phyloP scores from a whole-genome alignment of 805 yeast species.

The Candida ficus region DNA sequence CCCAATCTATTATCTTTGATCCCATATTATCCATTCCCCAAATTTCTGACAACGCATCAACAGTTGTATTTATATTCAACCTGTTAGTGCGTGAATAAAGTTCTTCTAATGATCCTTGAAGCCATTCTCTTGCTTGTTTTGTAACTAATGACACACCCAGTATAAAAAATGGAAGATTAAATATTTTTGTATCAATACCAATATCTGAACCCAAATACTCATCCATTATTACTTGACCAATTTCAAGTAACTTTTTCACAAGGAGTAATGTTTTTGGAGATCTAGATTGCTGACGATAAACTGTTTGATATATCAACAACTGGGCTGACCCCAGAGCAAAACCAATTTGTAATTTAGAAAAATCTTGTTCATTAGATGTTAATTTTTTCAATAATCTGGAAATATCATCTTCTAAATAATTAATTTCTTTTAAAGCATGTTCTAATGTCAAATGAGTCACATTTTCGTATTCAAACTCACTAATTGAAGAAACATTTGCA shows the following conservation, averaged over 20 bases:
- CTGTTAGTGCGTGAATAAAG: neutral
- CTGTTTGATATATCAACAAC: conserved; percentile 1
- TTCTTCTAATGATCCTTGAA: neutral
- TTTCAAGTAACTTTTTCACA: neutral
- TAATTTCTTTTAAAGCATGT: neutral
- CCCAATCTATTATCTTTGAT: neutral
- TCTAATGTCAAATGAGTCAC: neutral
- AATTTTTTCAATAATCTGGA: neutral
- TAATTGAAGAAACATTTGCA: neutral
- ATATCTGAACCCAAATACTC: neutral
- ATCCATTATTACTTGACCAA: neutral
- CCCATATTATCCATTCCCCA: neutral
- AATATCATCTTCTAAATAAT: neutral
- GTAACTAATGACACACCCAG: neutral
- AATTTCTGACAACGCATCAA: neutral
- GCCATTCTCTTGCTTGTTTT: neutral
- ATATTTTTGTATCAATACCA: neutral
- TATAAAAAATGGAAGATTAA: neutral
- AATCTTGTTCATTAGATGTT: neutral
- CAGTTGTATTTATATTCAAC: neutral
- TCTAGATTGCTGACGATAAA: neutral
- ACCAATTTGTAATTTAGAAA: neutral
- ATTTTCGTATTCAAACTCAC: neutral
- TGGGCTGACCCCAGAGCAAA: neutral
- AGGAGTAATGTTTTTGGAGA: conserved; percentile 1